Evolutionary conservation across 768 basidiomycete genomes (phyloP), one percentile per base, ranked within the genome.

Genomic region (Suillus discolor): DNA sequence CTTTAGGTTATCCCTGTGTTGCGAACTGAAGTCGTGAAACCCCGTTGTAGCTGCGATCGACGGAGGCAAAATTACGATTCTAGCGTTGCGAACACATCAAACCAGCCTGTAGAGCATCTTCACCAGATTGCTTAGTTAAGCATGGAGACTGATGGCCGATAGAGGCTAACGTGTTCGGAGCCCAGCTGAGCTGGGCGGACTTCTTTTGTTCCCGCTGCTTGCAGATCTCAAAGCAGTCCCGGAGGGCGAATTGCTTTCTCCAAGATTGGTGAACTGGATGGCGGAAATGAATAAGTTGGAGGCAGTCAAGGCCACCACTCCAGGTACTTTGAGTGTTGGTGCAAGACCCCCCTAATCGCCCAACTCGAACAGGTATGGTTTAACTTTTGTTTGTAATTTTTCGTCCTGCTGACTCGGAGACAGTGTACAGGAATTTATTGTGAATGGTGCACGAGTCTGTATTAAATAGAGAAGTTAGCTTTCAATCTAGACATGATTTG

Each of bases 201-300:
- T 75, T 78, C 61, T 78, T 78, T 70, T 77, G 15, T 78, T 63
- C 49, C 72, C 75, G 3, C 72, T 78, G 2, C 63, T 77, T 53
- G 77, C 75, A 36, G 75, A 77, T 42, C 68, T 77, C 6, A 65
- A 53, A 42, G 72, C 77, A 5, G 70, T 68, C 3, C 74, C 75
- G 0, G 75, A 77, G 34, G 65, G 72, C 16, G 71, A 70, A 18
- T 6, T 75, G 51, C 53, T 76, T 18, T 72, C 70, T 6, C 69
- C 69, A 4, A 72, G 75, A 6, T 60, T 76, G 38, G 8, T 57
- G 5, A 28, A 2, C 0, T 78, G 73, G 75, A 73, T 76, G 72
- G 68, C 65, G 5, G 62, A 65, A 25, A 76, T 76, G 75, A 66
- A 69, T 0, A 28, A 55, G 16, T 49, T 75, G 60, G 75, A 75